Percentiles rank a stretch among this genome's conserved stretches.
Conservation (phyloP, 768 basidiomycete genomes). For the Lepiota brunneoincarnata region DNA sequence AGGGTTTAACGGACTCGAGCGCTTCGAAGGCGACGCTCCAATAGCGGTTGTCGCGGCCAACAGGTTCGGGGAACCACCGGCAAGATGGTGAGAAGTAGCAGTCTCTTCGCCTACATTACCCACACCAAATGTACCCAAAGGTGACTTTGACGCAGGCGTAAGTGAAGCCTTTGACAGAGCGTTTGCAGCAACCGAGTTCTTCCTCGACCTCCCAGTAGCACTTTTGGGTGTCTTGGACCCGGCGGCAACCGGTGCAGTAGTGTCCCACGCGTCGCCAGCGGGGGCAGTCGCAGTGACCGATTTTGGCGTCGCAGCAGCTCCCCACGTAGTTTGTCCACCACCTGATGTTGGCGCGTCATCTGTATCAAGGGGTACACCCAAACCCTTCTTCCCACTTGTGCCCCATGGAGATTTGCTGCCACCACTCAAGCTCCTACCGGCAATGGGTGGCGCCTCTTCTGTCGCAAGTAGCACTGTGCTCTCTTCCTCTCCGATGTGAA, state of each 20-base stretch:
- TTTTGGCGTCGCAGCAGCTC: not conserved
- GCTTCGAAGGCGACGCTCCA: conserved; percentile 17
- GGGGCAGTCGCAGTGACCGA: not conserved
- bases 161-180: conserved; percentile 21
- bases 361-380: not conserved
- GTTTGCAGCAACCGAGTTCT: conserved; percentile 9
- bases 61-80: conserved; percentile 1
- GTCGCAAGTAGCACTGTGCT: not conserved
- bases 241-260: not conserved
- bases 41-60: conserved; percentile 21
- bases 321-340: not conserved
- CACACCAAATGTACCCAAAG: conserved; percentile 18
- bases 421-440: conserved; percentile 2
- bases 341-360: conserved; percentile 6
- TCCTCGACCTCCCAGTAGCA: conserved; percentile 5
- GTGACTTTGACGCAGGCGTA: conserved; percentile 21
- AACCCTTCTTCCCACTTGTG: not conserved
- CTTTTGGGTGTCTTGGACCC: not conserved
- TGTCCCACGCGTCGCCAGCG: not conserved
- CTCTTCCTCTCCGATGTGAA: not conserved
- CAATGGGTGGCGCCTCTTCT: not conserved
- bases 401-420: not conserved
- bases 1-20: conserved; percentile 33
- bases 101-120: conserved; percentile 17
- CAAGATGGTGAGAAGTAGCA: conserved; percentile 15